Evolutionary conservation across 495 filamentous ascomycete species (phyloP), one percentile per base, ranked within the genome.

Genomic region (Cudoniella acicularis): DNA sequence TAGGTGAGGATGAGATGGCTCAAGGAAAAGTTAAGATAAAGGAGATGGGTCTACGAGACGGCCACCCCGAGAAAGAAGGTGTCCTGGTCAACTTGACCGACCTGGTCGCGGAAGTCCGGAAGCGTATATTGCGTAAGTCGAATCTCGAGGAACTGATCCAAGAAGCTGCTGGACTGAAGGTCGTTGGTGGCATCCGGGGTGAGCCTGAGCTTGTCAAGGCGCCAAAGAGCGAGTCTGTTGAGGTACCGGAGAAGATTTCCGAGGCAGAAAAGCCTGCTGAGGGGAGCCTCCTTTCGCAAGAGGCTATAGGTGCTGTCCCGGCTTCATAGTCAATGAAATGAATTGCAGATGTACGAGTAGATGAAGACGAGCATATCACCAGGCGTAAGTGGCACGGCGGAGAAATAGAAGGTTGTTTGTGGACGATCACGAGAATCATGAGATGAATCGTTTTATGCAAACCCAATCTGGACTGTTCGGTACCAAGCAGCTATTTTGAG

Each of bases 51-150:
- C 78, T 92, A 49, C 76, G 78, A 1, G 85, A 91, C 25, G 89
- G 83, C 36, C 88, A 95, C 76, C 84, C 89, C 0, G 90, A 96
- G 67, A 96, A 96, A 77, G 87, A 93, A 26, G 91, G 90, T 50
- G 83, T 90, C 27, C 70, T 91, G 62, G 83, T 96, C 10, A 77
- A 82, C 25, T 72, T 84, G 36, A 69, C 67, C 25, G 76, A 85
- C 47, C 64, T 94, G 54, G 79, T 87, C 8, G 47, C 72, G 11
- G 88, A 95, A 71, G 76, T 94, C 4, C 69, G 68, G 47, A 56
- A 68, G 46, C 64, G 73, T 20, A 57, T 76, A 54, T 50, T 64
- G 46, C 65, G 69, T 56, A 77, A 75, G 64, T 63, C 69, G 52
- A 69, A 71, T 46, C 66, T 76, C 3, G 72, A 77, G 56, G 57